phyloP scores from a whole-genome alignment of 2,329 filamentous ascomycete genomes.

The Nothophaeocryptopus gaeumannii region DNA sequence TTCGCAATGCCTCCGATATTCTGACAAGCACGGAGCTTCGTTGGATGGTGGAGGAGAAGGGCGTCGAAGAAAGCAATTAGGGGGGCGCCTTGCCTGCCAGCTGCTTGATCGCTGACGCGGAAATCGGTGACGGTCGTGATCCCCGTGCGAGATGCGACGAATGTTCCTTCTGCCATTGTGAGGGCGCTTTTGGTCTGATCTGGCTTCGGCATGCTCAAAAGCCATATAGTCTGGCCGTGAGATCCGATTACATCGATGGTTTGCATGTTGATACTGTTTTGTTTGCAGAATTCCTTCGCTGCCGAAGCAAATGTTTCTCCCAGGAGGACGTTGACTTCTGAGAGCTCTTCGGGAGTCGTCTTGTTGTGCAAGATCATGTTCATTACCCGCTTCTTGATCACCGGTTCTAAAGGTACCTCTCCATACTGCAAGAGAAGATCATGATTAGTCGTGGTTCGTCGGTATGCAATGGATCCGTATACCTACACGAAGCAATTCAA shows the following conservation, averaged over 20 bases:
- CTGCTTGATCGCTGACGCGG: conserved; percentile 55
- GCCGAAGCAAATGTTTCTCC: conserved; percentile 57
- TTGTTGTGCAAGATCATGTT: conserved; percentile 55
- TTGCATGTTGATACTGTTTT: conserved; percentile 35
- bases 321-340: conserved; percentile 57
- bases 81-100: conserved; percentile 55
- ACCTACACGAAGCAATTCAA: conserved; percentile 47
- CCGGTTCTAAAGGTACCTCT: conserved; percentile 53
- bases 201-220: conserved; percentile 52
- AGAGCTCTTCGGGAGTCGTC: conserved; percentile 53
- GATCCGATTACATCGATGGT: conserved; percentile 55
- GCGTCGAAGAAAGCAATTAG: conserved; percentile 59
- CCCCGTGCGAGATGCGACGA: conserved; percentile 55
- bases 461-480: background rate
- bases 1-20: conserved; percentile 62
- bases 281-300: conserved; percentile 50
- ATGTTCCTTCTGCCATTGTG: conserved; percentile 57
- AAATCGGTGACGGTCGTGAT: conserved; percentile 61
- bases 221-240: conserved; percentile 60
- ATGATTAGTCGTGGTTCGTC: background rate
- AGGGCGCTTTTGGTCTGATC: conserved; percentile 50
- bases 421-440: conserved; percentile 43
- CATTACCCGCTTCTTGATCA: conserved; percentile 57
- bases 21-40: conserved; percentile 57
- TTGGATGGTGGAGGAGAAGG: conserved; percentile 55